A percentile compares a stretch with the other conserved stretches of the same genome.
phyloP scores from a whole-genome alignment of 2,329 filamentous ascomycete genomes.

The Cladophialophora yegresii region DNA sequence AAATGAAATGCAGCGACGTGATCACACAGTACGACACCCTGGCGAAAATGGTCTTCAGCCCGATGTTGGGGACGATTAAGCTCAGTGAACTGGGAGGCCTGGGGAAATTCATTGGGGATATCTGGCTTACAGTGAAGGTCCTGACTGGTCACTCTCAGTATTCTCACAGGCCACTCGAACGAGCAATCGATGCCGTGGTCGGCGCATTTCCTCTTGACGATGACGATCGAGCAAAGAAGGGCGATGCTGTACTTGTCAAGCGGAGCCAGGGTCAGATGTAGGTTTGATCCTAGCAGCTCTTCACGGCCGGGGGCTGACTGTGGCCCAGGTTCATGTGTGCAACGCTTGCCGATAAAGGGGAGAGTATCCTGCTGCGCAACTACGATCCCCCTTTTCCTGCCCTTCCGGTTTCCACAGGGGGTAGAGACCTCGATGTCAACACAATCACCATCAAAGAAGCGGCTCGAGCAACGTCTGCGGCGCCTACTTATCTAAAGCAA shows the following conservation, averaged over 20 bases:
- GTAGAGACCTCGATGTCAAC: conserved; percentile 23
- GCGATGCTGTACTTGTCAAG: conserved; percentile 26
- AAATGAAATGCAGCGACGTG: conserved; percentile 29
- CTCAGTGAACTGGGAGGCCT: conserved; percentile 24
- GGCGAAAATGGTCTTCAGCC: conserved; percentile 29
- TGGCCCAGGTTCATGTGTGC: conserved; percentile 30
- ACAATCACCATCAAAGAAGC: conserved; percentile 30
- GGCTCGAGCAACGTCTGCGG: conserved; percentile 30
- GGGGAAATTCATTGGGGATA: conserved; percentile 24
- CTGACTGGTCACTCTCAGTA: conserved; percentile 19
- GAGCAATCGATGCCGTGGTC: conserved; percentile 30
- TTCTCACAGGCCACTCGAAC: conserved; percentile 25
- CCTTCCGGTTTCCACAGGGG: conserved; percentile 26
- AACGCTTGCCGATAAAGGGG: conserved; percentile 27
- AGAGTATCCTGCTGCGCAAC: conserved; percentile 27
- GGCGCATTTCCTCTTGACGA: conserved; percentile 25
- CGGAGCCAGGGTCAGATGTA: conserved; percentile 27
- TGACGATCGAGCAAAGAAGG: conserved; percentile 20
- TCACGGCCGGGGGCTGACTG: neutral
- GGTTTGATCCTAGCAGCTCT: neutral
- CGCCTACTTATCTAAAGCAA: conserved; percentile 31
- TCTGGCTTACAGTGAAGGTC: conserved; percentile 26
- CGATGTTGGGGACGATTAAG: conserved; percentile 18
- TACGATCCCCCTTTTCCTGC: conserved; percentile 22
- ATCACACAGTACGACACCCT: conserved; percentile 26